phyloP scores from a whole-genome alignment of 2,329 filamentous ascomycete species.

The Fusarium globosum region DNA sequence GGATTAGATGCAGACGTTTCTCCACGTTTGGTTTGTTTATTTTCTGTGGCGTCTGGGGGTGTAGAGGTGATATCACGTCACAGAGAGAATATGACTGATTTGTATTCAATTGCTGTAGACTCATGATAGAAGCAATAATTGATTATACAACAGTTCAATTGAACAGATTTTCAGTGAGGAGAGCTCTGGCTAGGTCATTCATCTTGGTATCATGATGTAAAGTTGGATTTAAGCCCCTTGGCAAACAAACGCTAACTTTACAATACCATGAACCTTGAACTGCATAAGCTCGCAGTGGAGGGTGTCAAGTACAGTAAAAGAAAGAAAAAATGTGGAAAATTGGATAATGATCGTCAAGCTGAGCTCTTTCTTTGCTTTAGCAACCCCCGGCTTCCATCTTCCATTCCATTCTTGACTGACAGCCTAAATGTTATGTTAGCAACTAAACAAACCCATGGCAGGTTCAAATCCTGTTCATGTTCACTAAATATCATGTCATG shows the following conservation, averaged over 20 bases:
- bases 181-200: neutral
- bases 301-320: neutral
- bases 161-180: neutral
- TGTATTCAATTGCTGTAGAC: neutral
- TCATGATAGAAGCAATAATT: neutral
- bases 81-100: neutral
- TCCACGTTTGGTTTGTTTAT: slow-evolving; percentile 25
- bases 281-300: neutral
- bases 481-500: slow-evolving; percentile 32
- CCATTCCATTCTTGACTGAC: slow-evolving; percentile 17
- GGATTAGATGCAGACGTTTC: slow-evolving; percentile 30
- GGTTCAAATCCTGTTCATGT: slow-evolving; percentile 31
- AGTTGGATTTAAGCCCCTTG: slow-evolving; percentile 5
- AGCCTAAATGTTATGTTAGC: neutral
- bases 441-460: neutral
- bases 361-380: slow-evolving; percentile 3
- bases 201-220: slow-evolving; percentile 18
- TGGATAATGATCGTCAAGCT: slow-evolving; percentile 25
- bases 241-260: neutral
- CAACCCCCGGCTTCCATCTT: slow-evolving; percentile 16
- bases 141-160: neutral
- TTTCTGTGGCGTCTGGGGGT: slow-evolving; percentile 35
- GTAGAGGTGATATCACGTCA: slow-evolving; percentile 28
- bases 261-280: slow-evolving; percentile 12
- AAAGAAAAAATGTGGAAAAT: neutral